phyloP scores from a whole-genome alignment of 768 basidiomycete species.

The Pluteus cervinus region DNA sequence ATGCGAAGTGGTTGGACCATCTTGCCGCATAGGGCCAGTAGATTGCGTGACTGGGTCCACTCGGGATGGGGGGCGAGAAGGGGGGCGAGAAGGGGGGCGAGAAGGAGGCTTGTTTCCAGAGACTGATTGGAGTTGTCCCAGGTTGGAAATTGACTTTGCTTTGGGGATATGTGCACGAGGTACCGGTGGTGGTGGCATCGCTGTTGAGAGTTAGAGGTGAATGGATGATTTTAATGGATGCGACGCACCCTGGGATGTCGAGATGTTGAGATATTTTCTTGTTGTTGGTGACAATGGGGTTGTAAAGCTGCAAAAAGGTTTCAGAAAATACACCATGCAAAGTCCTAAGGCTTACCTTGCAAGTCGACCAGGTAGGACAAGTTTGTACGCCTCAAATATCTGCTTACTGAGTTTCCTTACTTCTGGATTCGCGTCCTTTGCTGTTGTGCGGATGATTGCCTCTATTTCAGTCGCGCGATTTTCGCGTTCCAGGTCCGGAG shows the following conservation, averaged over 20 bases:
- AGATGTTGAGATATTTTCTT: constrained; percentile 68
- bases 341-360: constrained; percentile 39
- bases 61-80: constrained; percentile 9
- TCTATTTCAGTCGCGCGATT: constrained; percentile 61
- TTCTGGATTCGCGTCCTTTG: constrained; percentile 70
- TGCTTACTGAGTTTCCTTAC: constrained; percentile 64
- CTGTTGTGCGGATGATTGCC: constrained; percentile 56
- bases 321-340: not conserved
- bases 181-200: constrained; percentile 8
- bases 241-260: too few relatives aligned
- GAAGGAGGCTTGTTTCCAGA: constrained; percentile 17
- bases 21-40: too few relatives aligned
- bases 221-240: too few relatives aligned
- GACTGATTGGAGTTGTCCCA: constrained; percentile 11
- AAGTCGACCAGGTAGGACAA: constrained; percentile 62
- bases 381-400: constrained; percentile 72
- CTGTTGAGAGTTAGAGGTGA: too few relatives aligned
- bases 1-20: too few relatives aligned
- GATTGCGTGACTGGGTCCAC: too few relatives aligned
- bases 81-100: constrained; percentile 16
- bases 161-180: not conserved
- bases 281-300: constrained; percentile 70
- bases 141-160: constrained; percentile 11
- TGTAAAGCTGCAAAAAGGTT: constrained; percentile 40
- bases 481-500: constrained; percentile 74